Evolutionary conservation across 257 asterid genomes (phyloP), one percentile per base, ranked within the genome.

Genomic region (Echites panduratus): DNA sequence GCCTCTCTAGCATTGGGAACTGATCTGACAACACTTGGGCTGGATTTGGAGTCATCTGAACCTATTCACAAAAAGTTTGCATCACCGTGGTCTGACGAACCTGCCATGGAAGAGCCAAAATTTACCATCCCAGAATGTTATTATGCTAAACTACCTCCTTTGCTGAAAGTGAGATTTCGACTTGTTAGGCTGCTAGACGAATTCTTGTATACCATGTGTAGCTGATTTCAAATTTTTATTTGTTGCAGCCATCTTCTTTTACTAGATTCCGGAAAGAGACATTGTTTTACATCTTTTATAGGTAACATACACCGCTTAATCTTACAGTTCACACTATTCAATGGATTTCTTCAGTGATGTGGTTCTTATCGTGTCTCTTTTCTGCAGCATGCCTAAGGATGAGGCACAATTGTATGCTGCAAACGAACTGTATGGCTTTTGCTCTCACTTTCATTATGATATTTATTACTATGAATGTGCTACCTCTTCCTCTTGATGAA

Each of bases 51-150:
- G 84, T 93, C 98, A 45, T 27, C 93, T 8, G 97, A 93, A 70
- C 82, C 89, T 76, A 83, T 93, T 66, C 87, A 93, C 82, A 86
- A 90, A 82, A 89, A 85, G 79, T 93, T 93, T 79, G 88, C 89
- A 63, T 93, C 98, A 77, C 98, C 98, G 53, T 93, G 95, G 95
- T 87, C 97, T 49, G 92, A 90, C 12, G 97, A 90, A 65, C 98
- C 93, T 67, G 86, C 84, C 77, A 86, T 86, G 81, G 98, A 91
- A 70, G 98, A 90, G 71, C 98, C 93, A 11, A 90, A 89, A 83
- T 90, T 63, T 75, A 79, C 53, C 66, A 79, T 86, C 66, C 98
- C 96, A 1, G 88, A 87, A 43, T 93, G 96, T 81, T 93, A 93
- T 80, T 78, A 79, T 80, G 84, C 89, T 27, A 80, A 84, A 76